phyloP scores from a whole-genome alignment of 306 rosid genomes.

The Ormosia semicastrata region DNA sequence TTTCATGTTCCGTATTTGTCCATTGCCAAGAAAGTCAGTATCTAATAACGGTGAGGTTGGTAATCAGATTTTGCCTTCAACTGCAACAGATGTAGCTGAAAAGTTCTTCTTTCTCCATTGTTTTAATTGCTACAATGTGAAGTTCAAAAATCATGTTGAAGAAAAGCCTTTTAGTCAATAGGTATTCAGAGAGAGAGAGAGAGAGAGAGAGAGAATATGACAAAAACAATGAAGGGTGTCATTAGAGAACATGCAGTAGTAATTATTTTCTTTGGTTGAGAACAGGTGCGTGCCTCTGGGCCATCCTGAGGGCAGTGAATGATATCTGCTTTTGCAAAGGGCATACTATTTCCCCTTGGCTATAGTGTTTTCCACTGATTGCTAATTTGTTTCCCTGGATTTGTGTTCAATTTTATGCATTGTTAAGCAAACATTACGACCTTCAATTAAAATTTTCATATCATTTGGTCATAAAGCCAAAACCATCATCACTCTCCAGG shows the following conservation, averaged over 20 bases:
- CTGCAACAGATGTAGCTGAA: neutral
- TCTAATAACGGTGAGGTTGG: neutral
- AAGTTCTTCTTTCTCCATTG: neutral
- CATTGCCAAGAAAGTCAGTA: conserved; percentile 12
- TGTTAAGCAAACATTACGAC: neutral
- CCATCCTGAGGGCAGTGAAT: neutral
- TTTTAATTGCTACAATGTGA: neutral
- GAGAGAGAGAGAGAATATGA: neutral
- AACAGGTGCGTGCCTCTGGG: neutral
- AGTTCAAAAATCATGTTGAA: neutral
- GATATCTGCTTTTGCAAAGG: neutral
- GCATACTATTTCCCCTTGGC: no score
- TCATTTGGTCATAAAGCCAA: conserved; percentile 23
- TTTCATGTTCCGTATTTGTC: neutral
- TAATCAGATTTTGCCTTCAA: neutral
- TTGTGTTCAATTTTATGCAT: neutral
- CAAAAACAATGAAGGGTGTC: neutral
- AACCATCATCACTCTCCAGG: no score
- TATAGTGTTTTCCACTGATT: no score
- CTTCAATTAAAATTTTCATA: neutral
- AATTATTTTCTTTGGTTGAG: neutral
- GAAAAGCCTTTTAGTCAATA: neutral
- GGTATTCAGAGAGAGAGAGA: neutral
- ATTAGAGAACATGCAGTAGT: neutral
- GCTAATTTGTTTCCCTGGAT: neutral